A percentile compares a stretch with the other conserved stretches of the same genome.
phyloP scores from a whole-genome alignment of 768 basidiomycete species.

The Tubosaeta sp. region DNA sequence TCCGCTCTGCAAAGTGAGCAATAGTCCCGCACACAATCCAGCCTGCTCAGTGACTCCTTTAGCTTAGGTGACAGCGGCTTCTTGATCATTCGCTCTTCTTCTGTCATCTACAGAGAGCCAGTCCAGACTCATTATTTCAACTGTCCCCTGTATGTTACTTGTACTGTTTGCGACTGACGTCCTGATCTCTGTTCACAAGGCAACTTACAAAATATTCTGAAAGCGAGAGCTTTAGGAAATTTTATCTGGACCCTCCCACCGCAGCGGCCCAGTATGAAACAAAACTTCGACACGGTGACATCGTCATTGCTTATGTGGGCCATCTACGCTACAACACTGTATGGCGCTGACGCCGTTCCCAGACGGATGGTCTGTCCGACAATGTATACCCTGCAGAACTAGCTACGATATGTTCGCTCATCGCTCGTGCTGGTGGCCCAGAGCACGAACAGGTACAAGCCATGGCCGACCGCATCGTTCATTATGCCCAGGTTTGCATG shows the following conservation, averaged over 20 bases:
- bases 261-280: slow-evolving; percentile 44
- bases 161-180: not conserved
- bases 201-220: slow-evolving; percentile 35
- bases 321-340: no score
- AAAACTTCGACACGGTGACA: slow-evolving; percentile 49
- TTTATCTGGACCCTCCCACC: slow-evolving; percentile 35
- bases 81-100: slow-evolving; percentile 63
- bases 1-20: slow-evolving; percentile 75
- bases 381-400: slow-evolving; percentile 68
- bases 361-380: slow-evolving; percentile 57
- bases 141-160: slow-evolving; percentile 27
- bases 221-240: slow-evolving; percentile 2
- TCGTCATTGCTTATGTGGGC: slow-evolving; percentile 48
- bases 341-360: slow-evolving; percentile 6
- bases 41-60: slow-evolving; percentile 6
- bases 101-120: slow-evolving; percentile 48
- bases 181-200: slow-evolving; percentile 12
- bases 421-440: slow-evolving; percentile 49
- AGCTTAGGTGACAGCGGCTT: slow-evolving; percentile 82
- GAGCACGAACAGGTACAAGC: slow-evolving; percentile 62
- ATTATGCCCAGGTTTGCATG: slow-evolving; percentile 71
- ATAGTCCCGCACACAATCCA: not conserved
- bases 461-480: slow-evolving; percentile 70
- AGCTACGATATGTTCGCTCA: slow-evolving; percentile 62
- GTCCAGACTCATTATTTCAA: slow-evolving; percentile 33